Percentiles rank a stretch among this genome's conserved stretches.
Conservation (phyloP, 1,139 yeast genomes). For the Taphrina flavorubra region DNA sequence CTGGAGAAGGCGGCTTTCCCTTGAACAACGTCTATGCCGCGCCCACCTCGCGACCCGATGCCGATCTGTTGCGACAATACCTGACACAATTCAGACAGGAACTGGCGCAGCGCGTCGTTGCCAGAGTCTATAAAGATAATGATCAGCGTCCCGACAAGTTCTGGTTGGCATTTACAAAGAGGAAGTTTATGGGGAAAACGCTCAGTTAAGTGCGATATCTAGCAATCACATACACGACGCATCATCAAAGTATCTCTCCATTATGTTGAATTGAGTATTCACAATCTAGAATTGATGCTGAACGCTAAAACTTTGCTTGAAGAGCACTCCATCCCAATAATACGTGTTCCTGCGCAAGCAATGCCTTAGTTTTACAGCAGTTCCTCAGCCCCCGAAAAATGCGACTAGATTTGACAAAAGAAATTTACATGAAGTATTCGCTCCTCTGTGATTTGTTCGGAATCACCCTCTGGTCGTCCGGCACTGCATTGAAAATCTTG, state of each 20-base stretch:
- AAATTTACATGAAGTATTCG: conserved; percentile 71
- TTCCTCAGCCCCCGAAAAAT: background rate
- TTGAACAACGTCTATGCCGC: conserved; percentile 80
- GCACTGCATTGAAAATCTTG: conserved; percentile 93
- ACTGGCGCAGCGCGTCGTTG: conserved; percentile 77
- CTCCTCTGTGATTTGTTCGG: conserved; percentile 77
- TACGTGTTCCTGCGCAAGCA: background rate
- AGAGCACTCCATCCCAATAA: background rate
- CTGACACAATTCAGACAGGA: conserved; percentile 95
- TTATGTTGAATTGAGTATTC: background rate
- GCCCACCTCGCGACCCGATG: conserved; percentile 74
- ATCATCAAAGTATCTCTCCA: background rate
- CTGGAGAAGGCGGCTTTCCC: conserved; percentile 96
- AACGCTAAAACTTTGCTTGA: background rate
- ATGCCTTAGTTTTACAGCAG: background rate
- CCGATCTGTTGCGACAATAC: conserved; percentile 75
- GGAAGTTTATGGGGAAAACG: conserved; percentile 90
- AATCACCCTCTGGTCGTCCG: conserved; percentile 84
- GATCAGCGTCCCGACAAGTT: conserved; percentile 63
- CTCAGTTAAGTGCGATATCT: conserved; percentile 48
- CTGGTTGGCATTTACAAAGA: conserved; percentile 95
- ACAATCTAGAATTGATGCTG: conserved; percentile 5
- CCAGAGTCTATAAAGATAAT: conserved; percentile 62
- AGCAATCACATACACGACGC: too few species aligned
- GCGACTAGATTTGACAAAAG: conserved; percentile 1